Evolutionary conservation across 805 yeast genomes (phyloP).

Genomic region (Metschnikowia gelsemii): DNA sequence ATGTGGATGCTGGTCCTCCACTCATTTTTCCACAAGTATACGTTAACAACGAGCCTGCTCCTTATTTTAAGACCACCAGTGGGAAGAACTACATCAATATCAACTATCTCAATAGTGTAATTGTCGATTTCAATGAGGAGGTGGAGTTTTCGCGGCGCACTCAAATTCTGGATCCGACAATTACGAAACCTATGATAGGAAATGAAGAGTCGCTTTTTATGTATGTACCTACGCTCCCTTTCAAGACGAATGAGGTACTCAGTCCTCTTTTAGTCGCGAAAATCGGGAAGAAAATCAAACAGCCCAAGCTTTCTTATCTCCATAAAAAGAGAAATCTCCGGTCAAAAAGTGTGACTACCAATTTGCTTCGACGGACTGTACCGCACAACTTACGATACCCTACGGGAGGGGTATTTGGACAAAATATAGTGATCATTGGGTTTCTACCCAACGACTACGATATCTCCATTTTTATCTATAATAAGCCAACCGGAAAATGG

Average conservation of each 20-base stretch:
- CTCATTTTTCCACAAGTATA: constrained; percentile 10
- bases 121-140: constrained; percentile 33
- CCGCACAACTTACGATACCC: constrained; percentile 55
- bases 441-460: constrained; percentile 48
- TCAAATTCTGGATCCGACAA: background rate
- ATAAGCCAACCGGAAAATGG: constrained; percentile 61
- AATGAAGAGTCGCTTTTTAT: constrained; percentile 33
- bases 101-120: constrained; percentile 34
- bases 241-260: constrained; percentile 9
- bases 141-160: constrained; percentile 11
- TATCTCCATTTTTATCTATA: constrained; percentile 50
- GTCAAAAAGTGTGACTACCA: background rate
- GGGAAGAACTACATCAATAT: constrained; percentile 23
- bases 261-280: constrained; percentile 39
- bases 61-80: constrained; percentile 7
- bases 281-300: constrained; percentile 33
- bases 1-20: constrained; percentile 25
- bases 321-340: constrained; percentile 24
- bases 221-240: constrained; percentile 31
- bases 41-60: constrained; percentile 1
- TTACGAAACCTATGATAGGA: background rate
- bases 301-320: constrained; percentile 32
- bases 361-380: constrained; percentile 25
- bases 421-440: constrained; percentile 62
- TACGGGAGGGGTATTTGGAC: constrained; percentile 63